Evolutionary conservation across 305 asterid genomes (phyloP), one percentile per base, ranked within the genome.

Genomic region (Petunia hybrid): DNA sequence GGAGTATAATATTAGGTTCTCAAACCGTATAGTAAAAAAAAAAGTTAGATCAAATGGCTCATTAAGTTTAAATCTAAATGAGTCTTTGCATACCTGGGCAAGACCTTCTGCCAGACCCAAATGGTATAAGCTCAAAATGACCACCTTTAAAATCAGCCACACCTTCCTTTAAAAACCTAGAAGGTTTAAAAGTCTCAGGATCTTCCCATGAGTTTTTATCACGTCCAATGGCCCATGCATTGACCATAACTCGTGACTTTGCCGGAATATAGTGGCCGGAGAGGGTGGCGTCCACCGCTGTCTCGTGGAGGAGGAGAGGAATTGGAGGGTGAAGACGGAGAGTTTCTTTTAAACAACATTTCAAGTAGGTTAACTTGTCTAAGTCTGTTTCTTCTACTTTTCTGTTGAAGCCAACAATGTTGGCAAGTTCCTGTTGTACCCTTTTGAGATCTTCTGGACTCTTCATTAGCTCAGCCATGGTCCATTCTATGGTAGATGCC

Each of bases 291-390:
- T 66, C 86, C 2, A 64, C 14, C 61, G 84, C 36, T 7, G 91
- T 61, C 83, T 87, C 88, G 12, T 87, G 92, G 81, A 91, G 91
- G 83, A 91, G 92, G 88, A 91, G 80, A 1, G 95, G 96, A 76
- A 91, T 89, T 4, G 94, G 92, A 0, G 94, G 93, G 87, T 90
- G 95, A 84, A 91, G 95, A 41, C 95, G 89, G 81, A 91, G 93
- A 84, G 85, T 88, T 79, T 91, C 93, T 59, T 89, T 90, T 10
- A 91, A 77, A 80, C 89, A 86, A 82, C 97, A 90, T 0, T 83
- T 84, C 81, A 91, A 88, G 82, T 84, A 87, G 6, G 80, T 83
- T 0, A 91, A 91, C 45, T 90, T 91, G n/a, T 89, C 87, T 60
- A 91, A 71, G 38, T 91, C 92, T 43, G 84, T 16, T 78, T 91